Percentiles rank a stretch among this genome's conserved stretches.
Conservation (phyloP, 768 basidiomycete species). For the Daedalea quercina region DNA sequence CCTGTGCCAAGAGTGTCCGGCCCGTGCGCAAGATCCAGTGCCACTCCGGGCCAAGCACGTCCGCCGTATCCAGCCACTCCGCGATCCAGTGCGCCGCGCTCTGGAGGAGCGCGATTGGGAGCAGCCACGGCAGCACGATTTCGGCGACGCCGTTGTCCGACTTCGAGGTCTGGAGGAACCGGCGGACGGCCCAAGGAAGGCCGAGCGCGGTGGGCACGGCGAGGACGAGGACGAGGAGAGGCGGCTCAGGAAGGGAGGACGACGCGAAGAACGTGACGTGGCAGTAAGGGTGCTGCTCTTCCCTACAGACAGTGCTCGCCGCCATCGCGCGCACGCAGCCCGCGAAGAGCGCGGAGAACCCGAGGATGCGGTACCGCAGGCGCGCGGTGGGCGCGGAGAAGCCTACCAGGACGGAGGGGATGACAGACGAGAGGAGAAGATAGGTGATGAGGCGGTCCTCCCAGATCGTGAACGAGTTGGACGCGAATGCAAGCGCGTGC, state of each 20-base stretch:
- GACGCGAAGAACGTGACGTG: constrained; percentile 85
- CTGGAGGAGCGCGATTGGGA: constrained; percentile 51
- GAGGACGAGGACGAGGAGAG: constrained; percentile 49
- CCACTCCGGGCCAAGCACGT: constrained; percentile 34
- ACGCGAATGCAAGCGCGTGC: constrained; percentile 74
- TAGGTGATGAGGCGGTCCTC: constrained; percentile 82
- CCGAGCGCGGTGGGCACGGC: constrained; percentile 48
- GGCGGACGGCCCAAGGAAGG: constrained; percentile 49
- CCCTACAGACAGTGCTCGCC: constrained; percentile 82
- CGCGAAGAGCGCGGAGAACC: constrained; percentile 61
- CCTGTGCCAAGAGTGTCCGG: constrained; percentile 59
- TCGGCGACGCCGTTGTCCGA: constrained; percentile 71
- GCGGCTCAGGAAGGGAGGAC: constrained; percentile 59
- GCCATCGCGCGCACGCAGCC: constrained; percentile 70
- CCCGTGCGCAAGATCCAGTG: constrained; percentile 37
- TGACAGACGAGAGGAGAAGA: constrained; percentile 60
- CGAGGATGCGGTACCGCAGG: constrained; percentile 70
- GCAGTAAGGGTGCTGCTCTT: constrained; percentile 91
- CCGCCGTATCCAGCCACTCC: constrained; percentile 69
- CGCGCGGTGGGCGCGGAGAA: constrained; percentile 60
- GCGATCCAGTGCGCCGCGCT: constrained; percentile 71
- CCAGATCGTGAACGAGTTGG: constrained; percentile 98
- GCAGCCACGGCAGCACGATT: constrained; percentile 50
- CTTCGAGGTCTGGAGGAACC: constrained; percentile 57
- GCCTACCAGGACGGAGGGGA: constrained; percentile 53